A percentile compares a stretch with the other conserved stretches of the same genome.
Conservation (phyloP, 192 early-diverging fungal genomes). For the Backusella liffmaniae region DNA sequence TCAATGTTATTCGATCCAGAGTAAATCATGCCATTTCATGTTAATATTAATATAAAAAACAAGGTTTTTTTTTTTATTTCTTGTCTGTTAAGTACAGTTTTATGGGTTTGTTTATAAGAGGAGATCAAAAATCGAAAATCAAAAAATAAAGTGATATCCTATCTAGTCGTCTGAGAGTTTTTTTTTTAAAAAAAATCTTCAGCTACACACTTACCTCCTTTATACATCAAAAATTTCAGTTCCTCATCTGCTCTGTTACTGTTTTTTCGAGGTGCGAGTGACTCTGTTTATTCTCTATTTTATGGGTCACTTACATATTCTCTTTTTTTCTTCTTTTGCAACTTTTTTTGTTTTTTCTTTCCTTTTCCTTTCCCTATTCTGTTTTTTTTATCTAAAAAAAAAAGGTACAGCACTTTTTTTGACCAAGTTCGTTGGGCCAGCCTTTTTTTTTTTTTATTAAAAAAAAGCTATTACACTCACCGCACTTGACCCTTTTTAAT, state of each 20-base stretch:
- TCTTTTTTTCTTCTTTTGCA: constrained; percentile 5
- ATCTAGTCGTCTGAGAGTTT: not conserved
- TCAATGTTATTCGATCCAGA: not conserved
- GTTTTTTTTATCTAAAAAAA: not conserved
- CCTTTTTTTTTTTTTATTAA: constrained; percentile 4
- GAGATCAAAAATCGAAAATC: constrained; percentile 9
- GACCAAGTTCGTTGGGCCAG: not conserved
- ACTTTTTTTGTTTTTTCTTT: constrained; percentile 7
- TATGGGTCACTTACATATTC: constrained; percentile 2
- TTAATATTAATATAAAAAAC: not conserved
- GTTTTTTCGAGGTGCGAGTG: constrained; percentile 9
- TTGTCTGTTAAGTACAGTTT: not conserved
- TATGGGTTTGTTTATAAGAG: constrained; percentile 7
- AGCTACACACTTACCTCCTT: not conserved
- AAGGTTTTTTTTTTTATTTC: not conserved
- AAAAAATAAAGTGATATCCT: constrained; percentile 12
- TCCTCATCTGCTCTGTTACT: not conserved
- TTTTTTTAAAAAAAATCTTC: not conserved
- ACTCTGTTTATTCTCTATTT: constrained; percentile 12
- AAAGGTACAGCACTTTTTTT: not conserved
- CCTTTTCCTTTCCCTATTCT: not conserved
- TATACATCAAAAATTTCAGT: not conserved
- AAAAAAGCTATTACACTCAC: not conserved
- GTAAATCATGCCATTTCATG: not conserved
- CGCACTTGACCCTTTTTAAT: not conserved